These are phyloP conservation scores for Arachnomyces sp. DNA, from an alignment of 2,329 filamentous ascomycete species.

Conservation along the genomic window DNA sequence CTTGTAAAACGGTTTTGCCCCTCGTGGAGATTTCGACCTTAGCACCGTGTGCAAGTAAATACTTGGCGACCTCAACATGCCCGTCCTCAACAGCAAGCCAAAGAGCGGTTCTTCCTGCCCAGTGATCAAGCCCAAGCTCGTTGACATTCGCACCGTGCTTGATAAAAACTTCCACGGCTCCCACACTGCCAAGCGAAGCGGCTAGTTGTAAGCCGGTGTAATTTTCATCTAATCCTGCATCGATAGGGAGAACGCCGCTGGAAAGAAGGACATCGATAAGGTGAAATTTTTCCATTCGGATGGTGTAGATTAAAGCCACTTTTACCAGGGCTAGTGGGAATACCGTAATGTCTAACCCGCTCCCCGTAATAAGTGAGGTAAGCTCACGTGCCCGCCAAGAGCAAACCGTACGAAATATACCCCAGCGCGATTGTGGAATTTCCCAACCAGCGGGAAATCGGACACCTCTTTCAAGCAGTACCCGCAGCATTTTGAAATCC, in stretches of 20 bases:
- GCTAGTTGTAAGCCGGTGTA: slow-evolving; percentile 8
- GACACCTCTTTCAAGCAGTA: neutral
- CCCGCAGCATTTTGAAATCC: neutral
- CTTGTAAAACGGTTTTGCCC: neutral
- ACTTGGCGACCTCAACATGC: neutral
- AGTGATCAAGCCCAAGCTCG: neutral
- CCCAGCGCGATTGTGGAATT: neutral
- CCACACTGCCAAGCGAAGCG: neutral
- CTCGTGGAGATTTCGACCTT: neutral
- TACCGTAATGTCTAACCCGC: neutral
- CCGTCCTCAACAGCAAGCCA: neutral
- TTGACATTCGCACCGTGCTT: slow-evolving; percentile 3
- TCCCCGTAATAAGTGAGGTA: neutral
- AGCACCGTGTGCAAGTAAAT: slow-evolving; percentile 1
- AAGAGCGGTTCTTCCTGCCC: neutral
- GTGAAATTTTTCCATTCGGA: neutral
- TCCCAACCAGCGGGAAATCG: neutral
- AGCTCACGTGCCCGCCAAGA: too few relatives aligned
- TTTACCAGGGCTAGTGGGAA: neutral
- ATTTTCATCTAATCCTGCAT: neutral
- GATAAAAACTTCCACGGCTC: slow-evolving; percentile 7
- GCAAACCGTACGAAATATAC: too few relatives aligned
- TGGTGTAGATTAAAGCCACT: neutral
- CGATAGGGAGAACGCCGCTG: neutral
- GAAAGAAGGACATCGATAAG: neutral